phyloP scores from a whole-genome alignment of 2,329 filamentous ascomycete species.

The Ceratocystis cubensis region DNA sequence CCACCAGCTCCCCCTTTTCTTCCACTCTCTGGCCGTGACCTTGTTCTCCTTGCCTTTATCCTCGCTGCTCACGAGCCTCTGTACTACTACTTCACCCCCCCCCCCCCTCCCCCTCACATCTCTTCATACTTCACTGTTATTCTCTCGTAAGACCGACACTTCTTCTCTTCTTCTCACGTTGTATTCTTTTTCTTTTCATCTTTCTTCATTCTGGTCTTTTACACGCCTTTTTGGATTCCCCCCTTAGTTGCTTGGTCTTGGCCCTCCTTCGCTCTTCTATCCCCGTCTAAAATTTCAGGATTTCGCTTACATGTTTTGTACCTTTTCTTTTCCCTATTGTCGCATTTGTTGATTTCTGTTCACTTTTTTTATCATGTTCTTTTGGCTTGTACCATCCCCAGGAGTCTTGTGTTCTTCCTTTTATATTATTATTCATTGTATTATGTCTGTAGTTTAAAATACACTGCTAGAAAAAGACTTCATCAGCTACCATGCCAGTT shows the following conservation, averaged over 20 bases:
- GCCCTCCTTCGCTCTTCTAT: not conserved
- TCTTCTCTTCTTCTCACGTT: not conserved
- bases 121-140: not conserved
- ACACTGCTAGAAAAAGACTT: too few species aligned
- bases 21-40: not conserved
- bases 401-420: not conserved
- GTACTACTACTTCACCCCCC: conserved; percentile 7
- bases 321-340: not conserved
- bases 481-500: too few species aligned
- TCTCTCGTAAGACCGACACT: not conserved
- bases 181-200: conserved; percentile 8
- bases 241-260: not conserved
- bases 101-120: not conserved
- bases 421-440: not conserved
- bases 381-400: not conserved
- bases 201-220: conserved; percentile 14
- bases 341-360: not conserved
- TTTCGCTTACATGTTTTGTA: not conserved
- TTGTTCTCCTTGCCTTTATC: not conserved
- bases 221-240: not conserved
- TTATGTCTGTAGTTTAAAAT: not conserved
- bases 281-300: not conserved
- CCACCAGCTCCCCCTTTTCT: not conserved
- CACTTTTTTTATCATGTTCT: not conserved
- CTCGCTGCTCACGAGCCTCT: not conserved